A percentile compares a stretch with the other conserved stretches of the same genome.
Conservation (phyloP, 306 rosid species). For the Canavalia gladiata region DNA sequence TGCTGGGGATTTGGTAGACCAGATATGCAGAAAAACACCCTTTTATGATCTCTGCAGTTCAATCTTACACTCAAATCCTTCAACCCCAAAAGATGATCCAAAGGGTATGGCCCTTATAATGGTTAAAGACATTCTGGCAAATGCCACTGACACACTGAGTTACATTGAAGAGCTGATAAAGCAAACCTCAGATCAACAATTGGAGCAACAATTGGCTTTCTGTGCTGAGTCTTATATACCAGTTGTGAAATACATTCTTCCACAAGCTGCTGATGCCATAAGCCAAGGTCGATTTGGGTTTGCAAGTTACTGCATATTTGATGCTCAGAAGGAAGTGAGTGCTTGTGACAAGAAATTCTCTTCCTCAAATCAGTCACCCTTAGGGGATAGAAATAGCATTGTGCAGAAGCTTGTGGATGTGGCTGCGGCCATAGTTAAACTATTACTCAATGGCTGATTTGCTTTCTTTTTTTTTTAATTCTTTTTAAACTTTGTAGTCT, state of each 20-base stretch:
- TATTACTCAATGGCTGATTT: conserved; percentile 58
- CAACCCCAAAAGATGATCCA: conserved; percentile 53
- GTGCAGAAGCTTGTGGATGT: conserved; percentile 66
- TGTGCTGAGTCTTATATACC: conserved; percentile 88
- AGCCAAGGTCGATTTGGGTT: conserved; percentile 67
- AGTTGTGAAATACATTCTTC: conserved; percentile 74
- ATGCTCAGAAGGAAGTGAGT: conserved; percentile 71
- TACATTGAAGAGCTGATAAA: conserved; percentile 62
- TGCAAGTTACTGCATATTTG: conserved; percentile 73
- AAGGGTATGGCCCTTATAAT: conserved; percentile 62
- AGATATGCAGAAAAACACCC: conserved; percentile 65
- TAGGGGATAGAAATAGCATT: conserved; percentile 63
- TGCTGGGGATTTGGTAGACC: conserved; percentile 51
- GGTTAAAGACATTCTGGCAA: conserved; percentile 53
- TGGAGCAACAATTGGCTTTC: conserved; percentile 73
- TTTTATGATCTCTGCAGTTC: conserved; percentile 60
- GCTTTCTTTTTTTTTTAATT: not conserved
- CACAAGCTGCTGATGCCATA: conserved; percentile 84
- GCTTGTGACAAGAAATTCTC: conserved; percentile 73
- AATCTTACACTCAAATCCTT: conserved; percentile 61
- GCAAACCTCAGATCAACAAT: conserved; percentile 51
- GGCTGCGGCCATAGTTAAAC: conserved; percentile 68
- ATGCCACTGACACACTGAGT: conserved; percentile 52
- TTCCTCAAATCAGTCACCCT: conserved; percentile 52
- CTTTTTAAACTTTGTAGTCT: not conserved